These are phyloP conservation scores for Salix exigua DNA, from an alignment of 345 rosid genomes.

Conservation along the genomic window DNA sequence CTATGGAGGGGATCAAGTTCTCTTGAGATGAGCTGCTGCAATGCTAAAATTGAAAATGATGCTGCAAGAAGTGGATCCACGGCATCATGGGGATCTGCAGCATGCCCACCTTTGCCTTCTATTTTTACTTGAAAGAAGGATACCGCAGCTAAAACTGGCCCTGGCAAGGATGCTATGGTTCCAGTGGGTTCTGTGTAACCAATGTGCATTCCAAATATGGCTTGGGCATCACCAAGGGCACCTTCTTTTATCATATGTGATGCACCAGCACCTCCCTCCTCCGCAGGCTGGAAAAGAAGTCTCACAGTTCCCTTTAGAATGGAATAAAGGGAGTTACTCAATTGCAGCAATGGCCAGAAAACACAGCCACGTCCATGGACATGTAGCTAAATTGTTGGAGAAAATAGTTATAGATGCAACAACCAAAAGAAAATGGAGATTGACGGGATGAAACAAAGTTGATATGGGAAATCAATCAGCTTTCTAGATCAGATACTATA, in stretches of 20 bases:
- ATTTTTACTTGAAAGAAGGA: conserved; percentile 54
- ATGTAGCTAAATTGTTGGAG: too few species aligned
- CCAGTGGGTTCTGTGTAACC: conserved; percentile 42
- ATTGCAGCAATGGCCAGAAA: too few species aligned
- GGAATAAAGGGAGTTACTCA: conserved; percentile 1
- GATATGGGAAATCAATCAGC: too few species aligned
- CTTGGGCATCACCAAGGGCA: conserved; percentile 83
- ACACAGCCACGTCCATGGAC: too few species aligned
- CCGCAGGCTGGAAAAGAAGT: conserved; percentile 89
- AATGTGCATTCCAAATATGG: conserved; percentile 79
- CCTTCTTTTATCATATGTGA: conserved; percentile 73
- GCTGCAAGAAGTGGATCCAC: conserved; percentile 68
- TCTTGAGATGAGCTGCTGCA: conserved; percentile 75
- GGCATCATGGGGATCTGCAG: conserved; percentile 47
- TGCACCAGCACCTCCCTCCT: conserved; percentile 95
- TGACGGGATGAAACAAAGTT: too few species aligned
- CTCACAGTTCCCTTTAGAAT: conserved; percentile 71
- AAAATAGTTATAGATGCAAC: too few species aligned
- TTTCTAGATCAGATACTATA: too few species aligned
- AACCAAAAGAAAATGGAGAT: too few species aligned
- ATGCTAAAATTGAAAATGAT: conserved; percentile 63
- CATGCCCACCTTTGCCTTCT: conserved; percentile 54
- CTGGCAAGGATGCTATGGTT: conserved; percentile 49
- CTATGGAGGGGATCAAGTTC: conserved; percentile 78
- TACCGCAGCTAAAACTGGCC: conserved; percentile 58